Percentiles rank a stretch among this genome's conserved stretches.
phyloP scores from a whole-genome alignment of 306 rosid genomes.

The Hippophae rhamnoides region DNA sequence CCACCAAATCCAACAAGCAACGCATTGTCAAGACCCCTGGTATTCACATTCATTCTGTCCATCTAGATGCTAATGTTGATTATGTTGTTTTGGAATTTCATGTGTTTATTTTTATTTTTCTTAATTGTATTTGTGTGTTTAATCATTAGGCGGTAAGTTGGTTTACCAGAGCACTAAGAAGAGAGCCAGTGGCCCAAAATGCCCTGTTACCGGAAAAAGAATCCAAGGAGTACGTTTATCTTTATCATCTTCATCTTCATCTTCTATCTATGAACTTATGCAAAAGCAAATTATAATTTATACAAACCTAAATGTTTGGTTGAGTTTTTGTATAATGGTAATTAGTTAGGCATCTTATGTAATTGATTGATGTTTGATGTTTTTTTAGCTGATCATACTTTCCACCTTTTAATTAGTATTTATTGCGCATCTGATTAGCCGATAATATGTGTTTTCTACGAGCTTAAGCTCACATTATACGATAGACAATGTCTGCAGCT shows the following conservation, averaged over 20 bases:
- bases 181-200: conserved; percentile 91
- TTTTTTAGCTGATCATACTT: no score
- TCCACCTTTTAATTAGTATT: no score
- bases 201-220: conserved; percentile 91
- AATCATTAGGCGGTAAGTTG: conserved; percentile 61
- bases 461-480: no score
- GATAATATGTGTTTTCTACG: no score
- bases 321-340: neutral
- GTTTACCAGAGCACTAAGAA: conserved; percentile 78
- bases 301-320: neutral
- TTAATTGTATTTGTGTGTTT: neutral
- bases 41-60: conserved; percentile 5
- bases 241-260: neutral
- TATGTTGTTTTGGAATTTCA: neutral
- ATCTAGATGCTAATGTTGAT: no score
- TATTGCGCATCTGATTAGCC: no score
- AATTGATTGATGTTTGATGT: no score
- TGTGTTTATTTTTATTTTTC: neutral
- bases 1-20: conserved; percentile 86
- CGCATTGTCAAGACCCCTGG: conserved; percentile 84
- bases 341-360: neutral
- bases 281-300: neutral
- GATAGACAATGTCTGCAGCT: no score
- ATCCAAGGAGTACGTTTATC: conserved; percentile 65
- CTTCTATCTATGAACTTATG: no score